Base-by-base conservation (phyloP, 495 filamentous ascomycete species). In the Talaromyces ruber region DNA sequence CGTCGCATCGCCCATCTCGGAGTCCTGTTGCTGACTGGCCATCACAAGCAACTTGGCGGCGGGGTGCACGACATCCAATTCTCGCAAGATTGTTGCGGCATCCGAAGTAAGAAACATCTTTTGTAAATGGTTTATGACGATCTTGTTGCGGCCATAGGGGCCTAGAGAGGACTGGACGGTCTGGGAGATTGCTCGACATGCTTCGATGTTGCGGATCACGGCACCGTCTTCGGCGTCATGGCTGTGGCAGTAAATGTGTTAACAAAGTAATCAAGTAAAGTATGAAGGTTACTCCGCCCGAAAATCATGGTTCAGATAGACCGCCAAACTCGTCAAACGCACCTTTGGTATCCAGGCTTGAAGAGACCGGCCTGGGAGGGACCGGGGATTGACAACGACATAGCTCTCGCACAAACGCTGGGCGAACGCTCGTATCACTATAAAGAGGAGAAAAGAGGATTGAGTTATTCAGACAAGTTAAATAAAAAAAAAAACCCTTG, bases 91-190 rank as follows among this genome's bases (percentile, higher is more conserved):
- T 26, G 94, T 97, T 64, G 95, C 95, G 43, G 95, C 95, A 72
- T 99, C 95, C 52, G 92, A 97, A 62, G 95, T 99, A 62, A 99
- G 83, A 64, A 97, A 93, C 94, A 98, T 97, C 82, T 99, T 99
- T 78, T 97, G 92, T 62, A 99, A 82, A 79, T 99, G 95, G 79
- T 98, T 99, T 82, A 99, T 97, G 79, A 99, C 91, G 74, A 99
- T 97, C 81, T 99, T 99, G 82, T 98, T 99, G 75, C 95, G 90
- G 70, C 95, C 95, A 73, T 94, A 97, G 58, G 95, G 95, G 56
- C 95, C 94, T 39, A 99, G 83, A 54, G 93, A 98, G 56, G 95
- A 97, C 79, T 95, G 91, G 30, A 99, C 95, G 54, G 95, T 99
- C 64, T 87, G 86, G 14, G 95, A 86, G 74, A 99, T 98, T 51